Base-by-base conservation (phyloP, 1,284 basidiomycete genomes). In the Pseudozyma flocculosa region DNA sequence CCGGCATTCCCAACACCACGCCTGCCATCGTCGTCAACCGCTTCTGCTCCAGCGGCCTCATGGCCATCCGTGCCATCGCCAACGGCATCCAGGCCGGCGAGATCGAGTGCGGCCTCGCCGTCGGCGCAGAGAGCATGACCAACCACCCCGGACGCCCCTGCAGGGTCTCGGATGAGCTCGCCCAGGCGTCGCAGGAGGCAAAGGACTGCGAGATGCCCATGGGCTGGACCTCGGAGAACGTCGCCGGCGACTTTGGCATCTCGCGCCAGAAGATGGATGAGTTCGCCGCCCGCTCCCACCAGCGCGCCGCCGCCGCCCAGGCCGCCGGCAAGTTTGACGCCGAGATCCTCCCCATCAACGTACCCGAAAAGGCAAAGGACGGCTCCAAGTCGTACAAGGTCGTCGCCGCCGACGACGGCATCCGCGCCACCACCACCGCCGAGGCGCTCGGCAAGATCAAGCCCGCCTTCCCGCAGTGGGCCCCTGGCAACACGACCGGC, bases 381-480 rank as follows among this genome's bases (percentile, higher is more conserved):
- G 78, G 83, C 0, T 79, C 81, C 30, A 83, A 83, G n/a, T 82
- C 80, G 45, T 80, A 80, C 22, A 84, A 88, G 34, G 80, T 84
- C 19, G 80, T 91, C 22, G 82, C 81, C 32, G 82, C 85, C 73
- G 91, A 93, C 75, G 91, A 93, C 72, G 90, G 90, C 9, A 88
- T 92, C 47, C 82, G 90, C 22, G 82, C 84, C 57, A 87, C 86
- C 10, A 89, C 88, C 14, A 92, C 89, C 0, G 83, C 85, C 70
- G 87, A 88, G 62, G 78, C 76, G 10, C 81, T 93, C 43, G 73
- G 76, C 42, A 89, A 87, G 79, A 85, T 90, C 65, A 84, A 84
- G 51, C 63, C 87, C 4, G 91, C 91, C 3, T 94, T 93, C 80
- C 90, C 90, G 36, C 88, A 92, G 68, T 93, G 90, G 89, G 87